Percentiles rank a stretch among this genome's conserved stretches.
Conservation (phyloP, 768 basidiomycete species). For the Cubamyces lactineus region DNA sequence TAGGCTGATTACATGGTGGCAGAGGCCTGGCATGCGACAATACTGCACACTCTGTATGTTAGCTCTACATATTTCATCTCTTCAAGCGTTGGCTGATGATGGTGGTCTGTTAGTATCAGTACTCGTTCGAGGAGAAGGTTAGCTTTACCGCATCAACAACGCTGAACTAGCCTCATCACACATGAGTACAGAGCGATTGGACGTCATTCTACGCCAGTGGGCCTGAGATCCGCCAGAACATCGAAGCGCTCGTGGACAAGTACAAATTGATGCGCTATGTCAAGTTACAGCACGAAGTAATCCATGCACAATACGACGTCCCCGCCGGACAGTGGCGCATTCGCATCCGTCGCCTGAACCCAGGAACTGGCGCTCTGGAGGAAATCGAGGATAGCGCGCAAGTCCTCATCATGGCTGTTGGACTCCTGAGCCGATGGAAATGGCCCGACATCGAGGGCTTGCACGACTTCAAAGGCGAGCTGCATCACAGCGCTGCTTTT, state of each 20-base stretch:
- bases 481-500: constrained; percentile 70
- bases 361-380: constrained; percentile 17
- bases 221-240: constrained; percentile 58
- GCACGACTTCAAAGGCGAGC: constrained; percentile 55
- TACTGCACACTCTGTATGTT: constrained; percentile 55
- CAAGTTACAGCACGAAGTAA: constrained; percentile 57
- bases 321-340: constrained; percentile 58
- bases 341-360: constrained; percentile 38
- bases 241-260: constrained; percentile 57
- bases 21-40: constrained; percentile 64
- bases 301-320: constrained; percentile 54
- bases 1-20: not conserved
- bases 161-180: too few relatives aligned
- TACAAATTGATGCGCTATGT: constrained; percentile 57
- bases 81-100: not conserved
- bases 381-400: constrained; percentile 58
- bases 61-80: not conserved
- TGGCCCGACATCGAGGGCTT: constrained; percentile 71
- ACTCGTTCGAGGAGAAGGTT: constrained; percentile 59
- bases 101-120: constrained; percentile 50
- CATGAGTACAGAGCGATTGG: constrained; percentile 51
- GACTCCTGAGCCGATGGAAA: constrained; percentile 57
- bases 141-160: too few relatives aligned
- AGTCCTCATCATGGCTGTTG: constrained; percentile 60
- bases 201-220: constrained; percentile 63